Percentiles rank a stretch among this genome's conserved stretches.
Conservation (phyloP, 2,329 filamentous ascomycete genomes). For the Hypoxylon sp. region DNA sequence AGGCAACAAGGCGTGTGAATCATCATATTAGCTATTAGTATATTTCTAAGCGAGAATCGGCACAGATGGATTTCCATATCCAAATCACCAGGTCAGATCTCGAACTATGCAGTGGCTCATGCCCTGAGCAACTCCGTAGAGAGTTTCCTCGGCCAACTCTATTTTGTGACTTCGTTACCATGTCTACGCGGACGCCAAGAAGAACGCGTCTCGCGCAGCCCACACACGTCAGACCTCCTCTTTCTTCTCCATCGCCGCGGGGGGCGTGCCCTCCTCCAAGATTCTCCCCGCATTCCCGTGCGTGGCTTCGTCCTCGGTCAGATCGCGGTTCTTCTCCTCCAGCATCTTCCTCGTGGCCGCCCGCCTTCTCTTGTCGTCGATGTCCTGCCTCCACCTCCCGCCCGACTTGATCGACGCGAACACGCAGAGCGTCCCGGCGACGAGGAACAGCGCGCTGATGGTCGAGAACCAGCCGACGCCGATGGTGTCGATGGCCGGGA, state of each 20-base stretch:
- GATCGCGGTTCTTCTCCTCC: conserved; percentile 29
- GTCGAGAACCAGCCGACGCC: conserved; percentile 86
- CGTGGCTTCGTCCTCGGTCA: conserved; percentile 8
- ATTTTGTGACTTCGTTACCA: conserved; percentile 6
- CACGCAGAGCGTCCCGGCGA: conserved; percentile 49
- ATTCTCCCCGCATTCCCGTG: too few species aligned
- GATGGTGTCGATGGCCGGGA: conserved; percentile 77
- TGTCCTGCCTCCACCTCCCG: conserved; percentile 50
- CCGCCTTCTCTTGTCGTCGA: conserved; percentile 43
- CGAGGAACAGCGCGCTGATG: conserved; percentile 52
- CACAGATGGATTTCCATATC: conserved; percentile 1
- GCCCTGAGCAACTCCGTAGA: conserved; percentile 4
- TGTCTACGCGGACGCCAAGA: conserved; percentile 25
- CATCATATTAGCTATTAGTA: too few species aligned
- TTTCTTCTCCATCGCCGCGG: conserved; percentile 19
- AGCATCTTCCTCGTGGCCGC: conserved; percentile 17
- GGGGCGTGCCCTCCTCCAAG: too few species aligned
- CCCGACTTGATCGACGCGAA: conserved; percentile 52
- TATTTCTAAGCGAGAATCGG: conserved; percentile 5
- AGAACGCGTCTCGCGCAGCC: too few species aligned
- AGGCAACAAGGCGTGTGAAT: too few species aligned
- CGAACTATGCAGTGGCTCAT: conserved; percentile 3
- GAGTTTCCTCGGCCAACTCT: conserved; percentile 20
- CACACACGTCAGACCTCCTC: conserved; percentile 31
- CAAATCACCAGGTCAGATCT: too few species aligned